Evolutionary conservation across 2,329 filamentous ascomycete species (phyloP).

Genomic region (Aciculosporium take): DNA sequence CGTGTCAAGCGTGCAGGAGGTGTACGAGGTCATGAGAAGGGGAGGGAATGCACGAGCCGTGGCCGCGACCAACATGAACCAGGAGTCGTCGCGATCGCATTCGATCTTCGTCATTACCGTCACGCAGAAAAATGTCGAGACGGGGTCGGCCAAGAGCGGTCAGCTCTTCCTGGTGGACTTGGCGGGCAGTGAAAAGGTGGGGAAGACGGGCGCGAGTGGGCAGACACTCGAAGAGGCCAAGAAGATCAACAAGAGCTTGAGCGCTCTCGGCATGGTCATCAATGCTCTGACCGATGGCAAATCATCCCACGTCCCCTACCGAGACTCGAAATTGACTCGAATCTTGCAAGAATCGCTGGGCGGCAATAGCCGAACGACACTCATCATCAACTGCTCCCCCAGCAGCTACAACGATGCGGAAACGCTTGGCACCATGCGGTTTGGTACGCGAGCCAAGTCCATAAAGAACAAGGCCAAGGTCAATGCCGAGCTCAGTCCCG

Average conservation of each 20-base stretch:
- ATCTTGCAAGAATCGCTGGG: slow-evolving; percentile 95
- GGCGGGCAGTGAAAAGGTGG: slow-evolving; percentile 95
- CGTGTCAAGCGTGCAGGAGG: slow-evolving; percentile 86
- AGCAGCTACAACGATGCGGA: slow-evolving; percentile 97
- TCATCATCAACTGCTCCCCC: slow-evolving; percentile 98
- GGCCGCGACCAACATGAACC: slow-evolving; percentile 97
- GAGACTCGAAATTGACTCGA: slow-evolving; percentile 94
- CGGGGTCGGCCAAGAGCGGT: slow-evolving; percentile 87
- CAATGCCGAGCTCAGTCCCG: slow-evolving; percentile 91
- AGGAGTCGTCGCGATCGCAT: slow-evolving; percentile 93
- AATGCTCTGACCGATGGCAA: slow-evolving; percentile 93
- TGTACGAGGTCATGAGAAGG: slow-evolving; percentile 91
- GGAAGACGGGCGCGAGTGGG: slow-evolving; percentile 93
- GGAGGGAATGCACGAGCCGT: slow-evolving; percentile 84
- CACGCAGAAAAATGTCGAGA: slow-evolving; percentile 95
- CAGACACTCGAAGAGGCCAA: slow-evolving; percentile 97
- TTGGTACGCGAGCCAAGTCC: slow-evolving; percentile 90
- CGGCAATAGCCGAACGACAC: slow-evolving; percentile 93
- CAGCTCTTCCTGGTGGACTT: slow-evolving; percentile 96
- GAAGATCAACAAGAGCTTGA: slow-evolving; percentile 99
- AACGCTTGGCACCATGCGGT: slow-evolving; percentile 80
- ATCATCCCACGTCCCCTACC: slow-evolving; percentile 89
- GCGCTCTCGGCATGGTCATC: slow-evolving; percentile 97
- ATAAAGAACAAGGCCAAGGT: slow-evolving; percentile 99
- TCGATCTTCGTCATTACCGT: slow-evolving; percentile 97